These are phyloP conservation scores for Musa itinerans DNA, from an alignment of 176 grass and related monocot species.

Conservation along the genomic window DNA sequence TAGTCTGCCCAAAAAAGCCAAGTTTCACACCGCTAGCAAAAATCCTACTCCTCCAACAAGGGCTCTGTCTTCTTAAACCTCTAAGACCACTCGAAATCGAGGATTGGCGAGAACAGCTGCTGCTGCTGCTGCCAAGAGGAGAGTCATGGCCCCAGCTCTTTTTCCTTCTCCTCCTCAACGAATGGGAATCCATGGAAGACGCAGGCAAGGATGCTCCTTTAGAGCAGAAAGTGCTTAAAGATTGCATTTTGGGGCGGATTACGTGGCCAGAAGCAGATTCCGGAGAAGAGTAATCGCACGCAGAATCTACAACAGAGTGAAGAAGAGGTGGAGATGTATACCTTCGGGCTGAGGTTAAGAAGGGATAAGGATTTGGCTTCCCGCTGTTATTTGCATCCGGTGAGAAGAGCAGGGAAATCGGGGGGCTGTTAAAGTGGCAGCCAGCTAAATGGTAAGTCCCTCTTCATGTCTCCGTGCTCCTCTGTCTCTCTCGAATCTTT, in stretches of 20 bases:
- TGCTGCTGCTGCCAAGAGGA: background rate
- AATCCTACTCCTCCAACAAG: background rate
- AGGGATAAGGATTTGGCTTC: too few species aligned
- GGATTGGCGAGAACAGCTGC: background rate
- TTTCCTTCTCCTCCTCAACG: slow-evolving; percentile 13
- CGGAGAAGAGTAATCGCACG: background rate
- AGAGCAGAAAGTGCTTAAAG: background rate
- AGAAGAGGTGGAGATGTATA: background rate
- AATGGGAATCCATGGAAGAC: background rate
- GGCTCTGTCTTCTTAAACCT: background rate
- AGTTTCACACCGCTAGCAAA: background rate
- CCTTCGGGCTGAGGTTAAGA: too few species aligned
- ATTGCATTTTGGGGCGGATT: slow-evolving; percentile 13
- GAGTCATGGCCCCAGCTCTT: background rate
- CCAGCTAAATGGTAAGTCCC: too few species aligned
- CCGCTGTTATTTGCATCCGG: too few species aligned
- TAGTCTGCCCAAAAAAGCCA: background rate
- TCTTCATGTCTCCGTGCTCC: too few species aligned
- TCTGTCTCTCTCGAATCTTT: too few species aligned
- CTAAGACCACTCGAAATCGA: background rate
- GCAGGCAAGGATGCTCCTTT: slow-evolving; percentile 2
- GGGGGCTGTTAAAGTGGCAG: too few species aligned
- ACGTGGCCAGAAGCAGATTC: background rate
- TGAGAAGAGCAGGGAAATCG: too few species aligned
- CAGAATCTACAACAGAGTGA: background rate